phyloP scores from a whole-genome alignment of 2,329 filamentous ascomycete species.

The Cercospora canescens region DNA sequence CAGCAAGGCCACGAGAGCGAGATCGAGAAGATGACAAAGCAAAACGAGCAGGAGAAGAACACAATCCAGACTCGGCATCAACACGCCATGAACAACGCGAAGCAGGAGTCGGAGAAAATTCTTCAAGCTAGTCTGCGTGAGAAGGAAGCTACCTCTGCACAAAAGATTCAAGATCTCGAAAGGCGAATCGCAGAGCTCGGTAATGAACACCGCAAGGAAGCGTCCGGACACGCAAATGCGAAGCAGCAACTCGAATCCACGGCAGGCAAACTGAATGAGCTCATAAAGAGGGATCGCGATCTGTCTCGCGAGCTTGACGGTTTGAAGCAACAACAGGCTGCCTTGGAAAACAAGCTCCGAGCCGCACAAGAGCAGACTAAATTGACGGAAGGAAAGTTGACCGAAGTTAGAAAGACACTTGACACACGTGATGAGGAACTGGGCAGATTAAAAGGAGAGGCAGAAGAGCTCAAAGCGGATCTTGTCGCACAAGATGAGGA shows the following conservation, averaged over 20 bases:
- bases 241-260: constrained; percentile 37
- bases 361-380: constrained; percentile 18
- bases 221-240: constrained; percentile 29
- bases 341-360: constrained; percentile 17
- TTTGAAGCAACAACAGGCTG: constrained; percentile 24
- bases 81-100: constrained; percentile 29
- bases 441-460: constrained; percentile 23
- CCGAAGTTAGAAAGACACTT: constrained; percentile 29
- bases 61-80: constrained; percentile 37
- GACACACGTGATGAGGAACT: constrained; percentile 46
- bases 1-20: constrained; percentile 67
- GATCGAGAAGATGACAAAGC: constrained; percentile 47
- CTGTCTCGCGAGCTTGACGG: constrained; percentile 28
- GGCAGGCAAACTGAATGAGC: constrained; percentile 27
- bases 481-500: constrained; percentile 33
- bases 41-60: constrained; percentile 41
- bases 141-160: constrained; percentile 26
- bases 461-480: constrained; percentile 31
- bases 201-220: constrained; percentile 33
- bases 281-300: constrained; percentile 28
- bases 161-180: constrained; percentile 33
- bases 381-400: constrained; percentile 22
- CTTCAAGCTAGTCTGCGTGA: constrained; percentile 30
- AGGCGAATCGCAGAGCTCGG: constrained; percentile 32
- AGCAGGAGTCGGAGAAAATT: constrained; percentile 31